Evolutionary conservation across 352 stramenopile species (phyloP), one percentile per base, ranked within the genome.

Genomic region (Pilasporangium apinafurcum): DNA sequence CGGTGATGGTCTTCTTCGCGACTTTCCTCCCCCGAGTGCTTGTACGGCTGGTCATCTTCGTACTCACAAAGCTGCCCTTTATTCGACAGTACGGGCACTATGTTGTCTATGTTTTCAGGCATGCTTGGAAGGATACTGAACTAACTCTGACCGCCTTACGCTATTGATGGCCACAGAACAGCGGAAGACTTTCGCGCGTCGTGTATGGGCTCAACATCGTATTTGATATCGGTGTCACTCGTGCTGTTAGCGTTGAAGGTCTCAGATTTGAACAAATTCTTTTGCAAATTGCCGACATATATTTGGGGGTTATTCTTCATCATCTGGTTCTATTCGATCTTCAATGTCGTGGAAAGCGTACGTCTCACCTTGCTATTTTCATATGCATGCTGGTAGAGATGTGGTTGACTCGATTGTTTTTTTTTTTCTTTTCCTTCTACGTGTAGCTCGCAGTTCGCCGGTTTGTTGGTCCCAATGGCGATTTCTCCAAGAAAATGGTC

Each of bases 301-400:
- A 83, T 92, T n/a, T 90, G 72, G 73, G 80, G 80, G n/a, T 41
- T 85, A 12, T 95, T 95, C 63, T 95, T 95, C 44, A 59, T 95
- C 48, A 65, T 86, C 22, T 95, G 83, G 83, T 68, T 95, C 47
- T 92, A 92, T 62, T 88, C 81, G 51, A 62, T 95, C 22, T 95
- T 95, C 44, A 91, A 91, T 36, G 83, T 95, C 45, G 76, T 90
- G 20, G 76, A 95, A 55, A 83, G 73, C 47, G 82, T 94, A 41
- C 53, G 74, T 72, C 16, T 28, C 28, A 8, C 9, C 4, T n/a
- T 33, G 17, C 16, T n/a, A 22, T 22, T 24, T 29, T 28, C 14
- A 24, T 10, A 5, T 27, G 12, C 1, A 8, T 20, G 5, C 24
- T 21, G 16, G 8, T n/a, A 14, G 2, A 41, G 1, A 9, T 24